Evolutionary conservation across 2,329 filamentous ascomycete species (phyloP).

Genomic region (Podosphaera leucotricha): DNA sequence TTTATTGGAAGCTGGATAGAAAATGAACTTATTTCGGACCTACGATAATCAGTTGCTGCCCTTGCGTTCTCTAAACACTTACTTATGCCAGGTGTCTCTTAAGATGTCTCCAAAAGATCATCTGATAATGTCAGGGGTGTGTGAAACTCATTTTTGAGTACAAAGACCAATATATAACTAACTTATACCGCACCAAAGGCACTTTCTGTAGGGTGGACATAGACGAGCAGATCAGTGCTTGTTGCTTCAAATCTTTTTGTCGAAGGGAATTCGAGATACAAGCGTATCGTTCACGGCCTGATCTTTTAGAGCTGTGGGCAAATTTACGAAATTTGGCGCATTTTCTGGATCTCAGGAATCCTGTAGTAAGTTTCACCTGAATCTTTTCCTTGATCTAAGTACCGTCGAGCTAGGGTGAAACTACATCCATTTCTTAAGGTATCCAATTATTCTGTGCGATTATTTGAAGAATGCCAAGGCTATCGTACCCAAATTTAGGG

Average conservation of each 20-base stretch:
- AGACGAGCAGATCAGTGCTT: background rate
- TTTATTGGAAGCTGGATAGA: no score
- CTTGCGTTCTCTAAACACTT: no score
- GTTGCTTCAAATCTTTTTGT: constrained; percentile 1
- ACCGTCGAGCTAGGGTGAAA: background rate
- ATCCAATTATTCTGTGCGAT: background rate
- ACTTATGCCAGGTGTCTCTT: no score
- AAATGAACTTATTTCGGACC: no score
- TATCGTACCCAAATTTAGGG: no score
- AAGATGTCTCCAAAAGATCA: no score
- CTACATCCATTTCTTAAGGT: constrained; percentile 1
- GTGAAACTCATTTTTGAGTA: background rate
- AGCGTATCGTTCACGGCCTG: constrained; percentile 1
- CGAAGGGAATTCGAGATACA: constrained; percentile 1
- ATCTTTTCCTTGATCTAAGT: constrained; percentile 1
- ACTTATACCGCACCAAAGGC: background rate
- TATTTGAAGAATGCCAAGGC: background rate
- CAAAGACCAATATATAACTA: background rate
- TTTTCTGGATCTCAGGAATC: constrained; percentile 1
- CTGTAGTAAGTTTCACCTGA: background rate
- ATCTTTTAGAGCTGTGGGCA: constrained; percentile 1
- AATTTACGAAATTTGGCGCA: background rate
- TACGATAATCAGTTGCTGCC: no score
- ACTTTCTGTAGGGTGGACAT: constrained; percentile 1
- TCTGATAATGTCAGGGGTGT: no score